Evolutionary conservation across 331 rosid species (phyloP).

Genomic region (Telfairia occidentalis): DNA sequence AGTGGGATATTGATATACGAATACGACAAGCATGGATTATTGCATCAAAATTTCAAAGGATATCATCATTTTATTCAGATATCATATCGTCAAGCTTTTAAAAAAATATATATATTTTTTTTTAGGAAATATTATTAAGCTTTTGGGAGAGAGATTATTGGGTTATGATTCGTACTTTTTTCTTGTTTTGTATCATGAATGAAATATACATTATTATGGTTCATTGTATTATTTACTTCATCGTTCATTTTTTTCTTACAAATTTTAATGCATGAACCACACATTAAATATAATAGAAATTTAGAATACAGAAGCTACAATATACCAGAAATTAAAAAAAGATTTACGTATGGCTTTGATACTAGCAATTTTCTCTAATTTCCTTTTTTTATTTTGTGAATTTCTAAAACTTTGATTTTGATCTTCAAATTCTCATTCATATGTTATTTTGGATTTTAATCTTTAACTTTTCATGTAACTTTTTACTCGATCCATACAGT

Average conservation of each 20-base stretch:
- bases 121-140: too few species aligned
- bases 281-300: too few species aligned
- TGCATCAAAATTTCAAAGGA: neutral
- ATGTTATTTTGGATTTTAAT: neutral
- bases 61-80: neutral
- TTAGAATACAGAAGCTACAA: too few species aligned
- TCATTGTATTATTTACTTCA: neutral
- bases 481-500: neutral
- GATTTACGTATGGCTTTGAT: too few species aligned
- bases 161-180: neutral
- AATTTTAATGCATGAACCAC: neutral
- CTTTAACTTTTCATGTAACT: neutral
- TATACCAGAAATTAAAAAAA: too few species aligned
- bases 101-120: neutral
- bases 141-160: neutral
- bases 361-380: too few species aligned
- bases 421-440: neutral
- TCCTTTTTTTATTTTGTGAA: too few species aligned
- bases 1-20: neutral
- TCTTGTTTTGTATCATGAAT: neutral
- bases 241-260: neutral
- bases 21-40: neutral
- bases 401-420: too few species aligned
- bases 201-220: neutral
- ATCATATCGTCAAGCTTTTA: neutral